Evolutionary conservation across 1,284 basidiomycete species (phyloP).

Genomic region (Austropuccinia psidii): DNA sequence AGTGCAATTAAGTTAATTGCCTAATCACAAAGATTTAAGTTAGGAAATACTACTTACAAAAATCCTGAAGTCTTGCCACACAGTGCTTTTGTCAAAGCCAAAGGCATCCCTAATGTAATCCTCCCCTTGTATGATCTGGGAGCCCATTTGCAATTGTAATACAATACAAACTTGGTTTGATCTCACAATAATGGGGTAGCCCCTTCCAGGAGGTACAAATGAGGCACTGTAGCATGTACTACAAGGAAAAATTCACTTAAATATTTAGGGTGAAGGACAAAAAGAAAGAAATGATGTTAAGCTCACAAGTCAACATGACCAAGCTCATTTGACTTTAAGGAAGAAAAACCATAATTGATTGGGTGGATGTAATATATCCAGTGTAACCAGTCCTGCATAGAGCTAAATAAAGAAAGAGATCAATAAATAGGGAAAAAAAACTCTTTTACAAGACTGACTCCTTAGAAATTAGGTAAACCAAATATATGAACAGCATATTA

Average conservation of each 20-base stretch:
- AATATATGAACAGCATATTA: conserved; percentile 25
- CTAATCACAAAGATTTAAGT: neutral
- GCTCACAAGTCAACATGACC: neutral
- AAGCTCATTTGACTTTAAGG: neutral
- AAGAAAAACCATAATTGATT: neutral
- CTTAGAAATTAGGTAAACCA: conserved; percentile 39
- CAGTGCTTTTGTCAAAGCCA: neutral
- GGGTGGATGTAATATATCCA: neutral
- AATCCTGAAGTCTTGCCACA: neutral
- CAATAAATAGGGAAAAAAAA: neutral
- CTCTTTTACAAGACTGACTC: conserved; percentile 57
- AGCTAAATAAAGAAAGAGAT: conserved; percentile 43
- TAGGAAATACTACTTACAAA: neutral
- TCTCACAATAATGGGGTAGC: conserved; percentile 42
- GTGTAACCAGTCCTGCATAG: conserved; percentile 57
- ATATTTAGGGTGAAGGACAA: neutral
- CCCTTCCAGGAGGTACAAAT: neutral
- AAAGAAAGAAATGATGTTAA: neutral
- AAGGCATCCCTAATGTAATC: conserved; percentile 47
- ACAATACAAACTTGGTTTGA: conserved; percentile 49
- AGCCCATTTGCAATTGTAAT: conserved; percentile 45
- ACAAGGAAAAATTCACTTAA: neutral
- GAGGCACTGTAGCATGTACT: neutral
- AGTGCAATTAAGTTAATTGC: neutral
- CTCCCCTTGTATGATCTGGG: conserved; percentile 46